These are phyloP conservation scores for Cadophora gregata DNA, from an alignment of 2,329 filamentous ascomycete genomes.

Conservation along the genomic window DNA sequence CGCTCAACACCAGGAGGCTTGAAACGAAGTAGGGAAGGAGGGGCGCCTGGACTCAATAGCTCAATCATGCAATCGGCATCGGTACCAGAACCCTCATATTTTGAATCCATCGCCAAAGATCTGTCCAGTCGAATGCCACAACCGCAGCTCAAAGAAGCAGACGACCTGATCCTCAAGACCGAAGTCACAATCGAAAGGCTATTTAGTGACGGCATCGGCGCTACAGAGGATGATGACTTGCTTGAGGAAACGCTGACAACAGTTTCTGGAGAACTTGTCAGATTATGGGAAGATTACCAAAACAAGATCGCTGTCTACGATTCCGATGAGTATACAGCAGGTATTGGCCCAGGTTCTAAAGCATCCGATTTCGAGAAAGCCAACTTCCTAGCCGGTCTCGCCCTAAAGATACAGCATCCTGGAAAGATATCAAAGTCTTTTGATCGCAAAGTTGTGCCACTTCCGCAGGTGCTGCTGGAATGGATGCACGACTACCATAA, in stretches of 20 bases:
- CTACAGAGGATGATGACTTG: conserved; percentile 60
- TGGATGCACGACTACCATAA: conserved; percentile 83
- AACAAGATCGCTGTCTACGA: conserved; percentile 53
- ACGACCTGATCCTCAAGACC: conserved; percentile 74
- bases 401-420: conserved; percentile 81
- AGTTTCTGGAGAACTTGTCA: conserved; percentile 57
- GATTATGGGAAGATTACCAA: conserved; percentile 60
- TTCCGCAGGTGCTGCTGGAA: conserved; percentile 80
- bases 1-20: conserved; percentile 22
- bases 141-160: conserved; percentile 70
- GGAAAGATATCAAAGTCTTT: conserved; percentile 37
- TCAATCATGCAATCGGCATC: conserved; percentile 29
- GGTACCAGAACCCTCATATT: conserved; percentile 44
- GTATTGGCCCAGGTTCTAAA: conserved; percentile 68
- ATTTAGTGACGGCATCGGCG: conserved; percentile 65
- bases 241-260: conserved; percentile 62
- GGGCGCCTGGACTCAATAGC: conserved; percentile 25
- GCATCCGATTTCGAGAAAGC: conserved; percentile 75
- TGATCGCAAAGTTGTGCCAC: conserved; percentile 50
- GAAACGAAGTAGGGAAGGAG: conserved; percentile 30
- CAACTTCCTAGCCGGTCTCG: conserved; percentile 75
- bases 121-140: conserved; percentile 64
- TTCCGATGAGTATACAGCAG: conserved; percentile 60
- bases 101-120: conserved; percentile 74
- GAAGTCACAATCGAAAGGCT: conserved; percentile 72